phyloP scores from a whole-genome alignment of 2,329 filamentous ascomycete genomes.

The Ambrosiella beaveri region DNA sequence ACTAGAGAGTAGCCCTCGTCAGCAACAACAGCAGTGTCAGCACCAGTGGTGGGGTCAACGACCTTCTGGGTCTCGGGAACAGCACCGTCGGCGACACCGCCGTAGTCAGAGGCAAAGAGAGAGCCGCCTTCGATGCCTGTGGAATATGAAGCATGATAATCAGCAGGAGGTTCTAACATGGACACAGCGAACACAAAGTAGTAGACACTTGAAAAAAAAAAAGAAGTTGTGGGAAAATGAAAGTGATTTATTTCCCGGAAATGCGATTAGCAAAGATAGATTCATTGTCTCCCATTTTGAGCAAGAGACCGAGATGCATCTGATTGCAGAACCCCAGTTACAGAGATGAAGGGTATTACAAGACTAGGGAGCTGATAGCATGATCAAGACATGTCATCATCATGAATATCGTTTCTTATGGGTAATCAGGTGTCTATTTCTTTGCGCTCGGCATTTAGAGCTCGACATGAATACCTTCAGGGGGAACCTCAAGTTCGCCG shows the following conservation, averaged over 20 bases:
- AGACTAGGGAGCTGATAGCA: no score
- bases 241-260: neutral
- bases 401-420: neutral
- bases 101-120: conserved; percentile 10
- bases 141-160: neutral
- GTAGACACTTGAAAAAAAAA: neutral
- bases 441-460: conserved; percentile 37
- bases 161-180: conserved; percentile 2
- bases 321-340: no score
- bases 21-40: neutral
- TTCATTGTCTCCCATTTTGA: no score
- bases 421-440: neutral
- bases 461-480: conserved; percentile 87
- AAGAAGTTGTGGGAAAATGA: neutral
- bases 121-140: conserved; percentile 11
- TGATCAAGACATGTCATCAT: no score
- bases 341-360: no score
- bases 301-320: no score
- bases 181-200: neutral
- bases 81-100: conserved; percentile 10
- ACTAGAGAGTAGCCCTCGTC: conserved; percentile 8
- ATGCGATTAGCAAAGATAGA: no score
- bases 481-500: conserved; percentile 65
- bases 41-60: conserved; percentile 3
- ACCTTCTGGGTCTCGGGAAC: conserved; percentile 10